Base-by-base conservation (phyloP, 2,329 filamentous ascomycete species). In the Penicillium frequentans region DNA sequence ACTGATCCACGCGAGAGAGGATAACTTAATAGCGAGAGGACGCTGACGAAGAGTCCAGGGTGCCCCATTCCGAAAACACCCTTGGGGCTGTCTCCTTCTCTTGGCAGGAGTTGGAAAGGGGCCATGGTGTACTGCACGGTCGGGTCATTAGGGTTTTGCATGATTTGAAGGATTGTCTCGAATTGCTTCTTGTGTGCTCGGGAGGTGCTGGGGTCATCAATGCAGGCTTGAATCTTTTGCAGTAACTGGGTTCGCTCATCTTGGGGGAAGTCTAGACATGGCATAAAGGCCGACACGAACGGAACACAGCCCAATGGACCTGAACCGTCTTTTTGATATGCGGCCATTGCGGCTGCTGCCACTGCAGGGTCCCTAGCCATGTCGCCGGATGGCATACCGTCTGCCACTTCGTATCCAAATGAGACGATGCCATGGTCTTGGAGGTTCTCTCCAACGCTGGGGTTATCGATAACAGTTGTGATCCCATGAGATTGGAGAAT, bases 401-500 rank as follows among this genome's bases (percentile, higher is more conserved):
- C 62, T n/a, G 62, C 65, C 3, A 64, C 62, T 33, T 68, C 62
- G 39, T 61, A 66, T 19, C 53, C 55, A n/a, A 62, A 61, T 5
- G 57, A 52, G 10, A 65, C 54, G n/a, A 63, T 43, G 54, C 68
- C 63, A 65, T 81, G 80, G 44, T 83, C 80, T 61, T 83, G 81
- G 48, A 82, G 72, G 57, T 82, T 82, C 46, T 77, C 77, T 14
- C 82, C 82, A 5, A 83, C 78, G 13, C 73, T 73, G 0, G 76
- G 70, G 47, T 78, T 79, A 27, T 76, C 67, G 16, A 83, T 71
- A 35, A 77, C 73, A 14, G 74, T 68, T 4, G 73, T 61, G 8
- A 84, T 75, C 0, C 75, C 75, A 2, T 75, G 75, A 0, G 65
- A 63, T 10, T 72, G 58, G 1, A 84, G 72, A 14, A 82, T 64